Percentiles rank a stretch among this genome's conserved stretches.
Evolutionary conservation across 2,329 filamentous ascomycete genomes (phyloP).

Genomic region (Aspergillus sp.): DNA sequence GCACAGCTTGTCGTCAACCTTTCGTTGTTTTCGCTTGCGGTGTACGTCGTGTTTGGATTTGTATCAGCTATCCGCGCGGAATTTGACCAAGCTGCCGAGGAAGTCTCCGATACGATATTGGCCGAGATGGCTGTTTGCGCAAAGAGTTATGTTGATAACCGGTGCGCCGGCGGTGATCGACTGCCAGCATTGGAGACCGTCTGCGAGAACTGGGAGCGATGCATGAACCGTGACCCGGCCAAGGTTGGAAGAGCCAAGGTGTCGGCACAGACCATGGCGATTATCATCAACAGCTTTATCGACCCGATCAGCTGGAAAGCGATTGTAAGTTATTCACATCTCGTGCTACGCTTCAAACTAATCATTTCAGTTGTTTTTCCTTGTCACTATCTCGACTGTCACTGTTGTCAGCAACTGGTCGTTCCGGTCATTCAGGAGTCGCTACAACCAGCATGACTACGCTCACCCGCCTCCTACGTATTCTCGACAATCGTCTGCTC

Average conservation of each 20-base stretch:
- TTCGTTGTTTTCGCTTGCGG: slow-evolving; percentile 47
- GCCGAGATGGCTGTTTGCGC: slow-evolving; percentile 73
- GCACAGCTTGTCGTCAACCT: slow-evolving; percentile 59
- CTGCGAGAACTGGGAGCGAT: slow-evolving; percentile 80
- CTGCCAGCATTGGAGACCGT: slow-evolving; percentile 70
- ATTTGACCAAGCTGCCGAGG: slow-evolving; percentile 69
- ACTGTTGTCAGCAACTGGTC: slow-evolving; percentile 61
- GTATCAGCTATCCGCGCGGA: slow-evolving; percentile 71
- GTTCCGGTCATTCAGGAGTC: slow-evolving; percentile 53
- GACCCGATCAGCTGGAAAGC: slow-evolving; percentile 86
- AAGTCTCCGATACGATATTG: slow-evolving; percentile 67
- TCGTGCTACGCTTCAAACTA: slow-evolving; percentile 10
- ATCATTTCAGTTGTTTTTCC: slow-evolving; percentile 37
- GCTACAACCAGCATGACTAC: slow-evolving; percentile 32
- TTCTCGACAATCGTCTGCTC: slow-evolving; percentile 22
- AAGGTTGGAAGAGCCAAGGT: slow-evolving; percentile 77
- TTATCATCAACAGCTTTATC: slow-evolving; percentile 91
- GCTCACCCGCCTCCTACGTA: slow-evolving; percentile 23
- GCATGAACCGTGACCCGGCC: slow-evolving; percentile 81
- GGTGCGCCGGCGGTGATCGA: slow-evolving; percentile 65
- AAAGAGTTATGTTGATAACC: slow-evolving; percentile 72
- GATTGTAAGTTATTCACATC: slow-evolving; percentile 53
- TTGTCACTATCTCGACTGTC: slow-evolving; percentile 45
- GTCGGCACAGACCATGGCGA: slow-evolving; percentile 82
- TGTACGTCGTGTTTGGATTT: slow-evolving; percentile 69